Evolutionary conservation across 331 rosid genomes (phyloP), one percentile per base, ranked within the genome.

Genomic region (Arachis monticola): DNA sequence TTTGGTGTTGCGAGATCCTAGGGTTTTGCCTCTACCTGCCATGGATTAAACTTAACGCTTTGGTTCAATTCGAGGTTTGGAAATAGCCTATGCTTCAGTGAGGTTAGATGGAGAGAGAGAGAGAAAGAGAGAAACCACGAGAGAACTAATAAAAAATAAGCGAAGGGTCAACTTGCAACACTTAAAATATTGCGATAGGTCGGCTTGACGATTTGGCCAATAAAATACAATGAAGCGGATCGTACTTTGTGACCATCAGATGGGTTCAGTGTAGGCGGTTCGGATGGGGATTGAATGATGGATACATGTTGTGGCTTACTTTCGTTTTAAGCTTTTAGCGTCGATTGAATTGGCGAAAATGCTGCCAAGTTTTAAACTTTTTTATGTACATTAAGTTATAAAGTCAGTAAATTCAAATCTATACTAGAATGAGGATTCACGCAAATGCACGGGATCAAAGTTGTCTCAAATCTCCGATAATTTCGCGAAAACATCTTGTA

Each of bases 21-120:
- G 73, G 44, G 97, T 87, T 55, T 91, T 91, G 40, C 97, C 97
- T 6, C 97, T 74, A 17, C 97, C 97, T 12, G 96, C 97, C 97
- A 91, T 91, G 53, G 76, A 64, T n/a, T 70, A 64, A 11, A 2
- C 3, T 48, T 48, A 10, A 67, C 3, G 22, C 40, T 32, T 32
- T 32, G 2, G 38, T 17, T 17, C 22, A 17, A 17, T 17, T 17
- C 22, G 3, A 32, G 2, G 38, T 3, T 32, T 32, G 38, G 22
- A 17, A 17, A 32, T 32, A 3, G 38, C 38, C 38, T 32, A 2
- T 47, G 52, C 2, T 47, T 8, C 6, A 10, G 50, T 5, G 53
- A 2, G 8, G 14, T 14, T n/a, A 6, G 27, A 17, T 5, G 4
- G 52, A 47, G 12, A 47, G 52, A 7, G 2, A 9, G 52, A 47